Evolutionary conservation across 116 monocot species (phyloP).

Genomic region (Zostera marina): DNA sequence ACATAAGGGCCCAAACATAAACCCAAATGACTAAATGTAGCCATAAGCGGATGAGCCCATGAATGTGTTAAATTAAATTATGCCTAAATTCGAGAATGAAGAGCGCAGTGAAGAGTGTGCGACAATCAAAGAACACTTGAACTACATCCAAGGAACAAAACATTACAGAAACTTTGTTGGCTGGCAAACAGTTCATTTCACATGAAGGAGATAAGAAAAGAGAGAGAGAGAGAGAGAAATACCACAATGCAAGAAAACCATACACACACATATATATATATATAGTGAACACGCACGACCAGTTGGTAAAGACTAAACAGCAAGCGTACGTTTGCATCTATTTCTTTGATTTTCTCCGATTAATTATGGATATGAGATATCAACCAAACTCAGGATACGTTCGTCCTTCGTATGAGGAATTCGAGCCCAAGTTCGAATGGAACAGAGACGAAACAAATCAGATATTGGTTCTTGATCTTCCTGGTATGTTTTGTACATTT

Average conservation of each 20-base stretch:
- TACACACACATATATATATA: too few species aligned
- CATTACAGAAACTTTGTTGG: not conserved
- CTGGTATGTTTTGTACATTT: not conserved
- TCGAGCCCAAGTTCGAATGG: not conserved
- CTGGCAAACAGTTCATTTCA: not conserved
- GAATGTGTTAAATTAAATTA: too few species aligned
- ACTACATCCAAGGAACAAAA: not conserved
- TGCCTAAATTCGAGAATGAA: too few species aligned
- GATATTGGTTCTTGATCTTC: not conserved
- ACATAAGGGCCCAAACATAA: too few species aligned
- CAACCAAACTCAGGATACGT: not conserved
- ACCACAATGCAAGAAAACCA: too few species aligned
- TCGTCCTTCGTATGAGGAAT: not conserved
- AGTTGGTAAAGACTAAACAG: too few species aligned
- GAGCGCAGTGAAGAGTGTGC: not conserved
- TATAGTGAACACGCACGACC: too few species aligned
- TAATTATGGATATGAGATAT: not conserved
- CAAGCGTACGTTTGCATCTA: too few species aligned
- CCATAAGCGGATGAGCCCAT: too few species aligned
- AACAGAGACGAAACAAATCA: not conserved
- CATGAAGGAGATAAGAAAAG: not conserved
- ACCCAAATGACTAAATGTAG: too few species aligned
- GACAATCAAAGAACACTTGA: conserved; percentile 1
- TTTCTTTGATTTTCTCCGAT: not conserved
- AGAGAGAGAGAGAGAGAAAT: not conserved